These are phyloP conservation scores for Wallacemonas rigidus DNA, from an alignment of 208 protist genomes.

Conservation along the genomic window DNA sequence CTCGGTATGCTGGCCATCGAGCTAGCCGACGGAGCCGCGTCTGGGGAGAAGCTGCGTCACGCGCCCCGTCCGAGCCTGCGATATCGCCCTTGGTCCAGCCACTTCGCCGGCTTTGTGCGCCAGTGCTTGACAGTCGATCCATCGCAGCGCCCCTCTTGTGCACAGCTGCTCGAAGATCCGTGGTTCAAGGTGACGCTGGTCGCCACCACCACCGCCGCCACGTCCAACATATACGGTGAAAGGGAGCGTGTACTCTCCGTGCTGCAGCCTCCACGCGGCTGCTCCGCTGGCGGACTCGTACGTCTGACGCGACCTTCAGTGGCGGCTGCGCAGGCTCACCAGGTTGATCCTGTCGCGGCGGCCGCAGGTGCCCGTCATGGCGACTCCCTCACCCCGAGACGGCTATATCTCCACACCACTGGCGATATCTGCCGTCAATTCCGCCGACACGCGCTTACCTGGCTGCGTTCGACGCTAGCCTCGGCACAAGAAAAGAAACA, in stretches of 20 bases:
- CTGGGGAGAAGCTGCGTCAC: slow-evolving; percentile 43
- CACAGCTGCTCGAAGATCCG: slow-evolving; percentile 68
- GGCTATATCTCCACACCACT: slow-evolving; percentile 1
- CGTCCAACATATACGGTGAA: background rate
- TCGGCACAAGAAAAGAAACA: background rate
- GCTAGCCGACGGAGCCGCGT: slow-evolving; percentile 55
- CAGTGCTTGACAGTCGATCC: slow-evolving; percentile 49
- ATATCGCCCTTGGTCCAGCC: slow-evolving; percentile 39
- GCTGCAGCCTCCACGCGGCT: slow-evolving; percentile 1
- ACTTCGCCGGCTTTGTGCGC: slow-evolving; percentile 68
- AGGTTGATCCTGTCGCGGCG: background rate
- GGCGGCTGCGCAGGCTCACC: background rate
- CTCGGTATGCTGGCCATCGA: slow-evolving; percentile 73
- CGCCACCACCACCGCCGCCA: background rate
- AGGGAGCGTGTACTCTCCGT: slow-evolving; percentile 3
- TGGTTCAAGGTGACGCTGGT: slow-evolving; percentile 60
- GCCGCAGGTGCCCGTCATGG: background rate
- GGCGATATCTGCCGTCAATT: background rate
- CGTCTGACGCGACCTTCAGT: background rate
- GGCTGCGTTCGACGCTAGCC: background rate
- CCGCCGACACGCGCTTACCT: slow-evolving; percentile 2
- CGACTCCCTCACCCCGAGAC: background rate
- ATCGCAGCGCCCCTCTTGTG: slow-evolving; percentile 49
- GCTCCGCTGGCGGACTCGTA: background rate
- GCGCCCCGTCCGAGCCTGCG: slow-evolving; percentile 38